Conservation (phyloP, 768 basidiomycete genomes). For the Tulasnella sp. region DNA sequence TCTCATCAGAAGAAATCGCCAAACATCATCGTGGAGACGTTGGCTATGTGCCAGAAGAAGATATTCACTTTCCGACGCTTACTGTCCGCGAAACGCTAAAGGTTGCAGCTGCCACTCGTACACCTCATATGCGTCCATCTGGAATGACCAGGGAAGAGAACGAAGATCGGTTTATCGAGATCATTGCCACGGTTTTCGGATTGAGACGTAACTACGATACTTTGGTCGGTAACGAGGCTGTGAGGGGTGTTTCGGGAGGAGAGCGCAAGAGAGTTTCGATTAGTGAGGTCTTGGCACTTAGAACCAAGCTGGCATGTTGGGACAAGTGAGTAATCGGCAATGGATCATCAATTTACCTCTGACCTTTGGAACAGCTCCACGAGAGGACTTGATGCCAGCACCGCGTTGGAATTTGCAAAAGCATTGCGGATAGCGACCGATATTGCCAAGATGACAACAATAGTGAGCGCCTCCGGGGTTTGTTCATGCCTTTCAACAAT, state of each 20-base stretch:
- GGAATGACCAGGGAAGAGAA: conserved; percentile 19
- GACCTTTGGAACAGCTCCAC: conserved; percentile 47
- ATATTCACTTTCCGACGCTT: conserved; percentile 73
- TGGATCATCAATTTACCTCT: too few relatives aligned
- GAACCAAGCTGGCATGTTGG: conserved; percentile 23
- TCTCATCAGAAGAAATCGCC: conserved; percentile 48
- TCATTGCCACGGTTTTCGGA: conserved; percentile 40
- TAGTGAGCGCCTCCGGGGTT: conserved; percentile 83
- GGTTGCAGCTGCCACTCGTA: conserved; percentile 30
- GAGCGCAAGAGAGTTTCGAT: conserved; percentile 35
- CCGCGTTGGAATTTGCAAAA: conserved; percentile 75
- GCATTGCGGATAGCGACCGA: conserved; percentile 74
- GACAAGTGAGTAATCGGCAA: too few relatives aligned
- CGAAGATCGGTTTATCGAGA: conserved; percentile 27
- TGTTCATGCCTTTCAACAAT: too few relatives aligned
- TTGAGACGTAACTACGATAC: conserved; percentile 32
- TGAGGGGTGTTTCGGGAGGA: conserved; percentile 31
- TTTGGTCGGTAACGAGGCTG: conserved; percentile 29
- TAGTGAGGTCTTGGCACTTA: conserved; percentile 30
- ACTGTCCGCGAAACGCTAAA: conserved; percentile 64
- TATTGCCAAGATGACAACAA: conserved; percentile 58
- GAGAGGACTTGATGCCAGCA: conserved; percentile 70
- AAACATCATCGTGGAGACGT: conserved; percentile 62
- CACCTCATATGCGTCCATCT: conserved; percentile 20
- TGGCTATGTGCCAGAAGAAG: conserved; percentile 71